These are phyloP conservation scores for Globisporangium cystogenes DNA, from an alignment of 352 stramenopile species.

Conservation along the genomic window DNA sequence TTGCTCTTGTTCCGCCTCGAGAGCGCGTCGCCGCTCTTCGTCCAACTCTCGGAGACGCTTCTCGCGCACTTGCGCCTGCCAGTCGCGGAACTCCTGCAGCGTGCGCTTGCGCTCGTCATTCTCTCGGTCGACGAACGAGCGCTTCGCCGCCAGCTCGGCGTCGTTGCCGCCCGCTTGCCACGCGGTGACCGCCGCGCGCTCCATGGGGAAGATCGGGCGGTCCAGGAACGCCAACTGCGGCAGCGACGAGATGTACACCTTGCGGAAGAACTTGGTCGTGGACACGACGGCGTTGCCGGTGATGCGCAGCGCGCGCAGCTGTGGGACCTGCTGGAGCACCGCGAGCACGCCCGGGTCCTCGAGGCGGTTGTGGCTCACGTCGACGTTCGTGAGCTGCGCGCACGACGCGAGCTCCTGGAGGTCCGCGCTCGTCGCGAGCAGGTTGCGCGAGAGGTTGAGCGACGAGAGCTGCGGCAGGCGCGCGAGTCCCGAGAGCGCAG, in stretches of 20 bases:
- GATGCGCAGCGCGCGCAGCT: slow-evolving; percentile 73
- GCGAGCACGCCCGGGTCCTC: slow-evolving; percentile 71
- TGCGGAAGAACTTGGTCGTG: slow-evolving; percentile 91
- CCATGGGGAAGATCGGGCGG: slow-evolving; percentile 91
- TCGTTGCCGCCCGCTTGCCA: slow-evolving; percentile 88
- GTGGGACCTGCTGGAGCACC: slow-evolving; percentile 74
- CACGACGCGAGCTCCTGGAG: slow-evolving; percentile 73
- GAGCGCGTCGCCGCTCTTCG: slow-evolving; percentile 20
- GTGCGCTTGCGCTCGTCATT: slow-evolving; percentile 58
- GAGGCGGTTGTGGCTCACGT: slow-evolving; percentile 92
- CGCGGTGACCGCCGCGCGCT: slow-evolving; percentile 76
- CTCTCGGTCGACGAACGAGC: slow-evolving; percentile 70
- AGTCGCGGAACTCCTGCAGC: slow-evolving; percentile 76
- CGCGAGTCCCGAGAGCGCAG: slow-evolving; percentile 73
- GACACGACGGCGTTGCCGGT: slow-evolving; percentile 91
- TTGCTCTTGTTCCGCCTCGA: too few species aligned
- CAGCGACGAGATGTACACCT: slow-evolving; percentile 87
- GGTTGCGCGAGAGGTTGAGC: slow-evolving; percentile 90
- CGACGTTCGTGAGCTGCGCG: slow-evolving; percentile 81
- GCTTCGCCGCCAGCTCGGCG: slow-evolving; percentile 78
- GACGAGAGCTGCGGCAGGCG: slow-evolving; percentile 74
- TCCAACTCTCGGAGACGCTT: slow-evolving; percentile 56
- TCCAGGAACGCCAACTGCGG: slow-evolving; percentile 90
- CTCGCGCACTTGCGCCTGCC: slow-evolving; percentile 64
- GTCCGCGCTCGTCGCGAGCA: slow-evolving; percentile 59